phyloP scores from a whole-genome alignment of 768 basidiomycete genomes.

The Fomitopsis pulvina region DNA sequence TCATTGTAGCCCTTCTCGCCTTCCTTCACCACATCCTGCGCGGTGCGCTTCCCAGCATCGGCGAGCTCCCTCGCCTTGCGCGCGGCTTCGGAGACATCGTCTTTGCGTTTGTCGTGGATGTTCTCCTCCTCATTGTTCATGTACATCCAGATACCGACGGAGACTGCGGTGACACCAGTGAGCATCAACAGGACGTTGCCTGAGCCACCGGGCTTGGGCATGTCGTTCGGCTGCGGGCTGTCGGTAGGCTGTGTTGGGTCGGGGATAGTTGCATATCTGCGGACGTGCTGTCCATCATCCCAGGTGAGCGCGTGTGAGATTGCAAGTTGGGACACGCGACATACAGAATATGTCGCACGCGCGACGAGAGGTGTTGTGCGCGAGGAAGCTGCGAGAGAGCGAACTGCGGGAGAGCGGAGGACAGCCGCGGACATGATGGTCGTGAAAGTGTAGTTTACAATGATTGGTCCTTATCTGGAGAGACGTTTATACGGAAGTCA shows the following conservation, averaged over 20 bases:
- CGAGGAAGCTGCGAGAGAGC: constrained; percentile 11
- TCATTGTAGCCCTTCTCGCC: constrained; percentile 27
- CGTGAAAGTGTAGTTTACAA: neutral
- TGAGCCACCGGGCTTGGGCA: constrained; percentile 14
- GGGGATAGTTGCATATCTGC: constrained; percentile 18
- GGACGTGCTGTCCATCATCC: constrained; percentile 9
- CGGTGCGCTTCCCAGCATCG: constrained; percentile 26
- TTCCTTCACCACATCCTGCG: constrained; percentile 23
- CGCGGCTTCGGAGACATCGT: constrained; percentile 27
- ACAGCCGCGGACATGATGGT: constrained; percentile 13
- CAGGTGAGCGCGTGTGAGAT: neutral
- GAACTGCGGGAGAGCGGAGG: constrained; percentile 20
- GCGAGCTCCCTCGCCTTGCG: constrained; percentile 22
- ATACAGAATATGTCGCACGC: constrained; percentile 10
- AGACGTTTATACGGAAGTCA: too few species aligned
- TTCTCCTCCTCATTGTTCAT: constrained; percentile 17
- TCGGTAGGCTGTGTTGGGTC: constrained; percentile 22
- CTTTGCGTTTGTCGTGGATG: constrained; percentile 17
- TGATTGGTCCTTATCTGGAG: too few species aligned
- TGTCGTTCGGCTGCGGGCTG: constrained; percentile 13
- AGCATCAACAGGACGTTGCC: constrained; percentile 21
- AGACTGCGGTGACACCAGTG: constrained; percentile 22
- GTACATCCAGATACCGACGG: constrained; percentile 33
- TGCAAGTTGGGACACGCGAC: neutral
- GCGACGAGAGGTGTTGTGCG: constrained; percentile 9